Base-by-base conservation (phyloP, 2,329 filamentous ascomycete species). In the Aspergillus bombycis region DNA sequence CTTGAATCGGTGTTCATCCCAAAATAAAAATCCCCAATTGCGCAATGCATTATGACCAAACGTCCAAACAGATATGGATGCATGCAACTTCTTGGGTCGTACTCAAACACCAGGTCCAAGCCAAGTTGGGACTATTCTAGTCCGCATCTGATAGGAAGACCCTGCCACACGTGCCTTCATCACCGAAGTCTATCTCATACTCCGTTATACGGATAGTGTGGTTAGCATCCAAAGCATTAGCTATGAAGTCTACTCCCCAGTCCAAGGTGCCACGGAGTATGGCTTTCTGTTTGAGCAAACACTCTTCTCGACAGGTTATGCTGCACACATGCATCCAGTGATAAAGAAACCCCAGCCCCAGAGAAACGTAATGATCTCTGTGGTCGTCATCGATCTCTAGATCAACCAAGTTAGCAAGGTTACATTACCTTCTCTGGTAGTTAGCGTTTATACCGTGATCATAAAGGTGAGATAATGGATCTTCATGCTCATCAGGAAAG, bases 161-260 rank as follows among this genome's bases (percentile, higher is more conserved):
- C 46, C 11, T 28, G 21, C 19, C 46, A 23, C 19, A 4, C 21
- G n/a, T n/a, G 7, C 38, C 19, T 3, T 43, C 38, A 43, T 43
- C 38, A 43, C 9, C n/a, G 38, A 43, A 43, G 38, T 43, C 38
- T 7, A 10, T 4, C 1, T 4, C 2, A n/a, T 43, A 43, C 7
- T 19, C 16, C 0, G 0, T 1, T 7, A n/a, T 2, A 43, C 16
- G 46, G 19, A 1, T 3, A 0, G 34, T 50, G 26, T 5, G 26
- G 26, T 28, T 28, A 28, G 26, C 26, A 16, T 50, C 21, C 6
- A 50, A 14, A 50, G 46, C 23, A 23, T 5, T 26, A 21, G 4
- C 9, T 28, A 28, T 23, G 21, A 23, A 28, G 2, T 48, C 19
- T 7, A 21, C n/a, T 23, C 7, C 10, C 26, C 7, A 16, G 23